Evolutionary conservation across 768 basidiomycete genomes (phyloP).

Genomic region (Podaxis mareebaensis): DNA sequence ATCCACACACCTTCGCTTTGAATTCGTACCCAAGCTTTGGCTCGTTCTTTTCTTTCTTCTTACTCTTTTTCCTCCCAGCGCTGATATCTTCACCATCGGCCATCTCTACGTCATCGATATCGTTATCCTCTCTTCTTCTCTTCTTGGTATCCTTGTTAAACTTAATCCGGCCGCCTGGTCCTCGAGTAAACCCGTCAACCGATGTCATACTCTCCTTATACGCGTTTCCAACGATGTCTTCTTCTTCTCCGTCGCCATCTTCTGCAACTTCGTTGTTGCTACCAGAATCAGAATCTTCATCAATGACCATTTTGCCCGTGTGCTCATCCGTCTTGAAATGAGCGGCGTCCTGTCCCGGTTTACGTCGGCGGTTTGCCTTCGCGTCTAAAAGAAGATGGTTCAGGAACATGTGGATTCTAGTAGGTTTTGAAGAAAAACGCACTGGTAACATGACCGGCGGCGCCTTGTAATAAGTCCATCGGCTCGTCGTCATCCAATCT

Average conservation of each 20-base stretch:
- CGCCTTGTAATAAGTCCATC: slow-evolving; percentile 90
- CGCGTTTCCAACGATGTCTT: slow-evolving; percentile 68
- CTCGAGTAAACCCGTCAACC: slow-evolving; percentile 87
- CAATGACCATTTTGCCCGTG: slow-evolving; percentile 80
- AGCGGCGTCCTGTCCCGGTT: slow-evolving; percentile 84
- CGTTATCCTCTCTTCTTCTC: slow-evolving; percentile 65
- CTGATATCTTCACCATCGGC: slow-evolving; percentile 60
- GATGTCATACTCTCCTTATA: slow-evolving; percentile 84
- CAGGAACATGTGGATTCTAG: neutral
- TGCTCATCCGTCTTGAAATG: slow-evolving; percentile 86
- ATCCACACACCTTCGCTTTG: slow-evolving; percentile 81
- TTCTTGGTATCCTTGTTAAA: slow-evolving; percentile 99
- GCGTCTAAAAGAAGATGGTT: slow-evolving; percentile 34
- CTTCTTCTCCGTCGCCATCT: slow-evolving; percentile 32
- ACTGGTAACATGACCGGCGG: slow-evolving; percentile 71
- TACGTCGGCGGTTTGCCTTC: slow-evolving; percentile 53
- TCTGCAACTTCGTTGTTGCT: slow-evolving; percentile 36
- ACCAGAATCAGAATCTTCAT: slow-evolving; percentile 53
- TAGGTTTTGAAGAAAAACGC: slow-evolving; percentile 28
- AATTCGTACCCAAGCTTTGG: slow-evolving; percentile 79
- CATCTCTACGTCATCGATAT: slow-evolving; percentile 57
- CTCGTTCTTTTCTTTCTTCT: slow-evolving; percentile 44
- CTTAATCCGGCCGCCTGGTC: slow-evolving; percentile 81
- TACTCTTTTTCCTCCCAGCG: slow-evolving; percentile 49
- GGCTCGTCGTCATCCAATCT: slow-evolving; percentile 90